These are phyloP conservation scores for Sonneratia alba DNA, from an alignment of 345 rosid species.

Conservation along the genomic window DNA sequence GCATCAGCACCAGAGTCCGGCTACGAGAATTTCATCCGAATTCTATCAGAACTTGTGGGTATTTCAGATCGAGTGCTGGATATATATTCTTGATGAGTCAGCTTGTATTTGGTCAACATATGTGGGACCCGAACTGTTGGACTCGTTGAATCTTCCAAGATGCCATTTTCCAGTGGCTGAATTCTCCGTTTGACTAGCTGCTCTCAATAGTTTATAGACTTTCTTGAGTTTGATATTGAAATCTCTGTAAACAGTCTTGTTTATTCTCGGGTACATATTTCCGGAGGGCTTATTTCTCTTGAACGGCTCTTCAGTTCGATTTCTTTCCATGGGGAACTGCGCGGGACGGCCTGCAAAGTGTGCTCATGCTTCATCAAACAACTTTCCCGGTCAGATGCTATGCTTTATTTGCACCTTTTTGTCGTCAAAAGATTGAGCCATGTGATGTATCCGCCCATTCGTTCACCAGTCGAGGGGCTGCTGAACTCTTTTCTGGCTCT, in stretches of 20 bases:
- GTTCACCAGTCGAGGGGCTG: background rate
- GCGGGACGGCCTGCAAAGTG: slow-evolving; percentile 14
- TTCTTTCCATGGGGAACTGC: slow-evolving; percentile 15
- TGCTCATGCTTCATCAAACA: slow-evolving; percentile 15
- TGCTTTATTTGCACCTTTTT: background rate
- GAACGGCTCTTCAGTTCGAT: background rate
- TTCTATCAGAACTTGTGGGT: too few species aligned
- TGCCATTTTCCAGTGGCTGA: background rate
- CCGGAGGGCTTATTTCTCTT: background rate
- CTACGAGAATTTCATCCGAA: too few species aligned
- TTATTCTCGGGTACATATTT: background rate
- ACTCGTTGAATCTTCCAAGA: background rate
- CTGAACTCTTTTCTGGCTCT: background rate
- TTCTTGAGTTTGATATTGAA: background rate
- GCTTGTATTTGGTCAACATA: too few species aligned
- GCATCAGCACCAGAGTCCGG: too few species aligned
- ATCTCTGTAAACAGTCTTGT: too few species aligned
- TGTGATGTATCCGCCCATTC: background rate
- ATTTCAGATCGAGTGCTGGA: too few species aligned
- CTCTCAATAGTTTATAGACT: background rate
- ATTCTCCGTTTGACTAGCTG: background rate
- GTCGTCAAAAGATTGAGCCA: too few species aligned
- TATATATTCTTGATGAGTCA: too few species aligned
- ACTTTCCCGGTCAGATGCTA: slow-evolving; percentile 2
- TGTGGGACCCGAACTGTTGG: background rate